Base-by-base conservation (phyloP, 805 yeast species). In the Wickerhamiella parazyma region DNA sequence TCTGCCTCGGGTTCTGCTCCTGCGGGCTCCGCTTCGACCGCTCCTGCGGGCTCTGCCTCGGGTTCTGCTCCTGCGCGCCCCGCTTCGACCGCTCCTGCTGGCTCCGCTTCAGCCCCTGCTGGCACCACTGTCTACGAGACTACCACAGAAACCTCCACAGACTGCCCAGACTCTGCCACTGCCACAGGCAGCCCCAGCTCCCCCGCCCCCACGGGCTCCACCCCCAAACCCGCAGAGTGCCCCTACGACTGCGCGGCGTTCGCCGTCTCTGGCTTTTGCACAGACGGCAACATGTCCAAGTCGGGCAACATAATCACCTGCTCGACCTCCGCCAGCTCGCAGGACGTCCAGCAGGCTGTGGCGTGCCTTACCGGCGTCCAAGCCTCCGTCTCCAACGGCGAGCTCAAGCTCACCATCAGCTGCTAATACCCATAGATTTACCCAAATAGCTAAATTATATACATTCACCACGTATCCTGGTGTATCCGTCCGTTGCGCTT, bases 401-500 rank as follows among this genome's bases (percentile, higher is more conserved):
- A 7, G 6, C 16, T 28, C 14, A 28, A 14, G 3, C 16, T 28
- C 6, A n/a, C n/a, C 2, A 11, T 28, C 14, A 11, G 16, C n/a
- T 28, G 31, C 16, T 28, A 28, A n/a, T 4, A 3, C 8, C 5
- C 24, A 21, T 5, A 6, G 8, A 21, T 21, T 6, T 21, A 21
- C 24, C 24, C 24, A n/a, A n/a, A 22, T 24, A 24, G 26, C 8
- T 24, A 7, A 6, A 3, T 28, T n/a, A 11, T 28, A 28, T 28
- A 28, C n/a, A 4, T 28, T 25, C n/a, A 68, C 73, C 40, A 78
- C 67, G 9, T 78, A 71, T 51, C 77, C 62, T 46, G 61, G 60
- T 37, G 63, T 50, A 44, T 52, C 49, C 33, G 51, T 47, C 38
- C 50, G 45, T 18, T 38, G 8, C 31, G 33, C 53, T 59, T 47